Evolutionary conservation across 805 yeast genomes (phyloP), one percentile per base, ranked within the genome.

Genomic region (Cyberlindnera euphorbiae): DNA sequence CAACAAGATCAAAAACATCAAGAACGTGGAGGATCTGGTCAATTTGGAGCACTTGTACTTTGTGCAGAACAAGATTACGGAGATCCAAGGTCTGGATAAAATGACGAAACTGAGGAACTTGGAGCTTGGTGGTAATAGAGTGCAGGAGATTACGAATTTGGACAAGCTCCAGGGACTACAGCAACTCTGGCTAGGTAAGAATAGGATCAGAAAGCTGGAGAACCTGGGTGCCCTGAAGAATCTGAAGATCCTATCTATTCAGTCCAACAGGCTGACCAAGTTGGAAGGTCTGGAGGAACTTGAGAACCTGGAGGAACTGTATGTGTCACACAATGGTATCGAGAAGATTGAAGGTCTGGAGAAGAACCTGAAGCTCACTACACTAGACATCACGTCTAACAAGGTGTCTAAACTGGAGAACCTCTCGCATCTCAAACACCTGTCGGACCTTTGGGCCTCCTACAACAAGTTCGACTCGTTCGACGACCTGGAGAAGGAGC

Each of bases 371-470:
- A 82, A 84, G 33, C 67, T 93, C 35, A 73, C 69, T 8, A 82
- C 83, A 0, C 58, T 93, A 41, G 99, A 93, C 56, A 71, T 93
- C 15, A 82, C 97, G 0, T 75, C 84, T 2, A 93, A 93, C 58
- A 66, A 66, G 39, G 69, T 93, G 26, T 48, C 69, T 4, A 69
- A 72, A 33, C 60, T 93, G 28, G 79, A 76, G 39, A 79, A 82
- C 45, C 47, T 93, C 35, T 60, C 66, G 1, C 93, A 83, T 48
- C 69, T 93, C 39, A 58, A 47, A 1, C 53, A 79, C n/a, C 67
- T 93, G 39, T 88, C 96, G 8, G 99, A 93, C 59, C 66, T 93
- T 36, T 93, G 99, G 98, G 87, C 94, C 17, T 83, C 96, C 0
- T 75, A 76, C 52, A 93, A 90, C 59, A 59, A 73, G 49, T 58